A percentile compares a stretch with the other conserved stretches of the same genome.
These are phyloP conservation scores for Lunasporangiospora selenospora DNA, from an alignment of 192 early-diverging fungal genomes.

Conservation along the genomic window DNA sequence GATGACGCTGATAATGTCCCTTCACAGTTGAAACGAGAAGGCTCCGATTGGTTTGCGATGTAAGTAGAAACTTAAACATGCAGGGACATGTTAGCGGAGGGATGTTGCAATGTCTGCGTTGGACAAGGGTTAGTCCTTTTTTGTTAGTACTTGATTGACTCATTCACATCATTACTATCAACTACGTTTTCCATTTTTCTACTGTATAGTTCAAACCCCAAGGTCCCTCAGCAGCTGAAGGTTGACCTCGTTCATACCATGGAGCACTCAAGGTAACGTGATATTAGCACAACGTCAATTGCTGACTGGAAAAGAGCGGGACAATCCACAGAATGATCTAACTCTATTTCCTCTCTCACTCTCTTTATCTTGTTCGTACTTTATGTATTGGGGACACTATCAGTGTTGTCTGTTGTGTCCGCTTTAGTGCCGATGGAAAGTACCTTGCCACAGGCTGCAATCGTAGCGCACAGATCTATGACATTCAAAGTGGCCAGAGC, in stretches of 20 bases:
- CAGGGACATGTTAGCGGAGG: no score
- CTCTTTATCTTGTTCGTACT: conserved; percentile 39
- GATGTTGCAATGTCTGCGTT: no score
- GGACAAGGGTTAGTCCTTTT: no score
- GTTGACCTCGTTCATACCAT: conserved; percentile 69
- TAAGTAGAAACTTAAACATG: no score
- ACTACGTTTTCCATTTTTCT: neutral
- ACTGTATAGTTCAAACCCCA: conserved; percentile 65
- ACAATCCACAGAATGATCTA: conserved; percentile 17
- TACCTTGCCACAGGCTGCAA: conserved; percentile 96
- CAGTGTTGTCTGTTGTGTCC: conserved; percentile 97
- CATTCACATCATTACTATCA: no score
- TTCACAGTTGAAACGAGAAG: conserved; percentile 77
- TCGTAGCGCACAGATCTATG: conserved; percentile 87
- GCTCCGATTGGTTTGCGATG: conserved; percentile 90
- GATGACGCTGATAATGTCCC: conserved; percentile 83
- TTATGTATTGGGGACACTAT: conserved; percentile 63
- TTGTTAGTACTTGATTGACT: no score
- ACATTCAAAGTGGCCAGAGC: conserved; percentile 76
- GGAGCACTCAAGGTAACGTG: conserved; percentile 53
- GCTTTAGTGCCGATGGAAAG: conserved; percentile 92
- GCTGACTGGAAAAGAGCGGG: no score
- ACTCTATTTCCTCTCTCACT: conserved; percentile 21
- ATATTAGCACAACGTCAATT: no score
- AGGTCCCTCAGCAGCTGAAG: conserved; percentile 63